phyloP scores from a whole-genome alignment of 495 filamentous ascomycete species.

The Rusavskia elegans region DNA sequence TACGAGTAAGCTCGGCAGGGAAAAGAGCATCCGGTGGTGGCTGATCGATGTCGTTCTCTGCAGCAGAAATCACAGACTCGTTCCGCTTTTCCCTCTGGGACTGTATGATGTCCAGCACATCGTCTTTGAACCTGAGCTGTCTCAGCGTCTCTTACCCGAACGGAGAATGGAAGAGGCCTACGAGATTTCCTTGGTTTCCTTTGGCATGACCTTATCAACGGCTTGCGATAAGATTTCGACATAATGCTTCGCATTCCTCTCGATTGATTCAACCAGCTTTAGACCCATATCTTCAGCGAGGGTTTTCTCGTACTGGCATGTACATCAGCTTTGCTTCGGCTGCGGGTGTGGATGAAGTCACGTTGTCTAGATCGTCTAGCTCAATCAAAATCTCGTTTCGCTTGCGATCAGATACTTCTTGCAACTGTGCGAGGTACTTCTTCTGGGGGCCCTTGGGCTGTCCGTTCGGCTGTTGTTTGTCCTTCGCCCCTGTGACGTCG shows the following conservation, averaged over 20 bases:
- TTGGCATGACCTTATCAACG: conserved; percentile 73
- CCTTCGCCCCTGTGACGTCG: conserved; percentile 49
- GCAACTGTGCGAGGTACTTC: conserved; percentile 86
- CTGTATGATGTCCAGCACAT: conserved; percentile 93
- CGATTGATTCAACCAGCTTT: conserved; percentile 69
- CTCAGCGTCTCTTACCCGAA: background rate
- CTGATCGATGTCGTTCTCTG: conserved; percentile 51
- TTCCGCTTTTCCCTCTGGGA: conserved; percentile 80
- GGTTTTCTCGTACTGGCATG: conserved; percentile 51
- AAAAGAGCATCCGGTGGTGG: conserved; percentile 43
- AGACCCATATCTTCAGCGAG: conserved; percentile 44
- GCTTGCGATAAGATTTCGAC: conserved; percentile 81
- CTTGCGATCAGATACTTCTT: conserved; percentile 70
- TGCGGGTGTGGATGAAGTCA: conserved; percentile 23
- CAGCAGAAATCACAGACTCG: conserved; percentile 48
- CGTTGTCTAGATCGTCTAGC: conserved; percentile 67
- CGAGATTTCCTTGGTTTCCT: conserved; percentile 60
- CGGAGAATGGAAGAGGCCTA: conserved; percentile 24
- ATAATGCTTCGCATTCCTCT: conserved; percentile 86
- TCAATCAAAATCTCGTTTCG: conserved; percentile 66
- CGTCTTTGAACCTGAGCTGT: conserved; percentile 70
- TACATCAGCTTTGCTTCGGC: conserved; percentile 2
- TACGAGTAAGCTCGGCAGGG: conserved; percentile 77
- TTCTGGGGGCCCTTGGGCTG: conserved; percentile 39
- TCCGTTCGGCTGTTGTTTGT: conserved; percentile 23